Percentiles rank a stretch among this genome's conserved stretches.
phyloP scores from a whole-genome alignment of 768 basidiomycete genomes.

The Ramaria rubella region DNA sequence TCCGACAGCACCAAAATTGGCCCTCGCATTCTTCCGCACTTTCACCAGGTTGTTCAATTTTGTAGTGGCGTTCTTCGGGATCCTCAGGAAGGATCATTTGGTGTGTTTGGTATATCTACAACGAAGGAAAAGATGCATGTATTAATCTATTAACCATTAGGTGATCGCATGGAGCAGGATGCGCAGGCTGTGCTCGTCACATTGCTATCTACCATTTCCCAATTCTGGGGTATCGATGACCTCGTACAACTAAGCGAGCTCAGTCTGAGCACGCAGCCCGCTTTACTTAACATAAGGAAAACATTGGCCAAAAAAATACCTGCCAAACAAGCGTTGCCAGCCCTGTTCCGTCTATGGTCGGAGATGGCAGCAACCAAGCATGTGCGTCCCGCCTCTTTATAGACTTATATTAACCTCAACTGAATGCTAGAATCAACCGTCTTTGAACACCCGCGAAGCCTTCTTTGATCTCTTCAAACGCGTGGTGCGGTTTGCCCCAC shows the following conservation, averaged over 20 bases:
- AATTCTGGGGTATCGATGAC: conserved; percentile 69
- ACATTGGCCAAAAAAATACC: conserved; percentile 65
- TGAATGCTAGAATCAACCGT: neutral
- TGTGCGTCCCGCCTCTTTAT: neutral
- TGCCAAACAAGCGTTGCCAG: conserved; percentile 58
- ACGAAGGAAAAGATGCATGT: no score
- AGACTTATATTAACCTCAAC: neutral
- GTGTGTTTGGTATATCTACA: conserved; percentile 4
- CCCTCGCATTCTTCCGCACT: conserved; percentile 81
- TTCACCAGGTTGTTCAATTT: conserved; percentile 62
- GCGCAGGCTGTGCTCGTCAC: conserved; percentile 50
- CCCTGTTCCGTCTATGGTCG: conserved; percentile 55
- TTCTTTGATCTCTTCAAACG: conserved; percentile 69
- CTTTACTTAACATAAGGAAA: conserved; percentile 47
- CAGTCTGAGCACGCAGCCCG: conserved; percentile 40
- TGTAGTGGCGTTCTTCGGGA: conserved; percentile 30
- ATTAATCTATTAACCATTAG: no score
- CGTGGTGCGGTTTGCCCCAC: conserved; percentile 55
- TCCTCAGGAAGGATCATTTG: neutral
- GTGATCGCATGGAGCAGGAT: conserved; percentile 26
- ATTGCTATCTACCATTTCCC: conserved; percentile 70
- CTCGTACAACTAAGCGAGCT: conserved; percentile 49
- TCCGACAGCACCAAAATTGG: conserved; percentile 61
- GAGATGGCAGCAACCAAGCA: conserved; percentile 14
- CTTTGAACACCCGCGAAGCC: conserved; percentile 23